Percentiles rank a stretch among this genome's conserved stretches.
phyloP scores from a whole-genome alignment of 306 rosid species.

The Pueraria montana region DNA sequence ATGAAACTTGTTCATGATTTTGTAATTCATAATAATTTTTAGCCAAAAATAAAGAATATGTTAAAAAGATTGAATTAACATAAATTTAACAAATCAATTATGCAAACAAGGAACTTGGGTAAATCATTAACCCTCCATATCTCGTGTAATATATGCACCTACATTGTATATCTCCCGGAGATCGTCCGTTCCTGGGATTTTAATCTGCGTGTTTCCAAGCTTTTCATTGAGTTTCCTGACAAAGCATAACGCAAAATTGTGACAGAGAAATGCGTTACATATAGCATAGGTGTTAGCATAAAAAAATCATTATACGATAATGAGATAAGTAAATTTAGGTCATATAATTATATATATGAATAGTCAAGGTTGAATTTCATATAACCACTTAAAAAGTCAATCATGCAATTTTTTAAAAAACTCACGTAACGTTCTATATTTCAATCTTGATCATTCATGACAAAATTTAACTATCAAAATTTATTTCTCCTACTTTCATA shows the following conservation, averaged over 20 bases:
- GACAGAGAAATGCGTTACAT: background rate
- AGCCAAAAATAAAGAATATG: too few species aligned
- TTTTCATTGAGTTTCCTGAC: constrained; percentile 60
- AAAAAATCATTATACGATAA: too few species aligned
- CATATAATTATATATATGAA: too few species aligned
- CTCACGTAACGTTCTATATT: too few species aligned
- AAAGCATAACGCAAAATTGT: constrained; percentile 17
- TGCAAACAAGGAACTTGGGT: background rate
- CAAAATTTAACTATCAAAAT: too few species aligned
- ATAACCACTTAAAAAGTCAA: too few species aligned
- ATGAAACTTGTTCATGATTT: background rate
- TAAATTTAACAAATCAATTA: background rate
- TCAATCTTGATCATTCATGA: too few species aligned
- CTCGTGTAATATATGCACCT: constrained; percentile 26
- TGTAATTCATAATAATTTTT: background rate
- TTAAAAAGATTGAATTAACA: too few species aligned
- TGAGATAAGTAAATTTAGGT: too few species aligned
- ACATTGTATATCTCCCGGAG: background rate
- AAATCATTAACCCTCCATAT: background rate
- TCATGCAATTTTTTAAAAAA: too few species aligned
- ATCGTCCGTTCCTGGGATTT: background rate
- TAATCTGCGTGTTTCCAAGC: constrained; percentile 61
- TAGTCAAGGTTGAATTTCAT: too few species aligned
- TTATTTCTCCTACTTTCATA: too few species aligned
- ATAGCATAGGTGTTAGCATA: background rate